Conservation (phyloP, 1,139 yeast species). For the Williopsis jadinii region DNA sequence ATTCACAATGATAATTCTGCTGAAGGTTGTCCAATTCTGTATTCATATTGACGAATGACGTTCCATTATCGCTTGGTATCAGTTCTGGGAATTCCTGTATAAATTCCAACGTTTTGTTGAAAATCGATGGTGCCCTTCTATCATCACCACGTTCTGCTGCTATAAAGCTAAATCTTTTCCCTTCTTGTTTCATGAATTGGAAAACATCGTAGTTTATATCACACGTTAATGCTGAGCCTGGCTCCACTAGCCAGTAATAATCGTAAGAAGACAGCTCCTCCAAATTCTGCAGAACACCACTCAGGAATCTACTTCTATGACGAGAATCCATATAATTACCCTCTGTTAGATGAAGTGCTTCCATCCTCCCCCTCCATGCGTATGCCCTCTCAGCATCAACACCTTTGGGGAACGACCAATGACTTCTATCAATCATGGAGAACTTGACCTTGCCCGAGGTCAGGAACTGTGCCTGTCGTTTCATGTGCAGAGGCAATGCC, state of each 20-base stretch:
- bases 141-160: slow-evolving; percentile 50
- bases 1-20: slow-evolving; percentile 39
- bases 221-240: slow-evolving; percentile 53
- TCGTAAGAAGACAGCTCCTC: slow-evolving; percentile 41
- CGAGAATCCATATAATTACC: slow-evolving; percentile 57
- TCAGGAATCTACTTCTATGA: slow-evolving; percentile 44
- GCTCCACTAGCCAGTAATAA: slow-evolving; percentile 73
- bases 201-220: slow-evolving; percentile 64
- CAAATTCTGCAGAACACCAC: slow-evolving; percentile 7
- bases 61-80: slow-evolving; percentile 38
- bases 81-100: slow-evolving; percentile 37
- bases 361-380: slow-evolving; percentile 37
- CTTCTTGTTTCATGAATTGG: slow-evolving; percentile 50
- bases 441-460: slow-evolving; percentile 60
- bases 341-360: slow-evolving; percentile 43
- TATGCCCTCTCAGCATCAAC: slow-evolving; percentile 53
- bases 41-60: slow-evolving; percentile 41
- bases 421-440: slow-evolving; percentile 51
- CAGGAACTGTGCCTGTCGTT: slow-evolving; percentile 35
- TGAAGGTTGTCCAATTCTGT: slow-evolving; percentile 18
- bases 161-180: slow-evolving; percentile 59
- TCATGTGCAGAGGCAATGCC: slow-evolving; percentile 51
- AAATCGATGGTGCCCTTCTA: slow-evolving; percentile 49
- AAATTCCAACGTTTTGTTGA: slow-evolving; percentile 48
- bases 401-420: slow-evolving; percentile 68